Evolutionary conservation across 768 basidiomycete genomes (phyloP), one percentile per base, ranked within the genome.

Genomic region (Russula griseocarnosa): DNA sequence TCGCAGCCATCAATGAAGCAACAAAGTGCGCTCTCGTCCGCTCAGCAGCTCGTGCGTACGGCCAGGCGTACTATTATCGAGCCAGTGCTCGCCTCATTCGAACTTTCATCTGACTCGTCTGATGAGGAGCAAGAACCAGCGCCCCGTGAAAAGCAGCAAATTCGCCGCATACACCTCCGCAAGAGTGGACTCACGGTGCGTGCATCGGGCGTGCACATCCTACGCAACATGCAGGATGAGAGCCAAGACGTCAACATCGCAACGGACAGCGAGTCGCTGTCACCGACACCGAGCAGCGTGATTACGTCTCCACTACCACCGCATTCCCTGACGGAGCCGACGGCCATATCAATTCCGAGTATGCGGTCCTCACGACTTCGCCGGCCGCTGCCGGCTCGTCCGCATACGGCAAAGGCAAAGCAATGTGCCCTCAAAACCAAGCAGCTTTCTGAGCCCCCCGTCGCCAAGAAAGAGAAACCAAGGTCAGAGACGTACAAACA

Each of bases 401-500:
- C 34, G 1, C 58, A 54, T 20, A n/a, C 47, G 20, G 65, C 61
- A 57, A 58, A 66, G 30, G 46, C 68, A 50, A 51, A 66, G 18
- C 53, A 47, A 24, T 52, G 55, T 7, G 24, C 28, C n/a, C 47
- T 60, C 22, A 50, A 28, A 46, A 55, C 44, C 4, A 46, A 30
- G 53, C 62, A 36, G 59, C 7, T 6, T 28, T 34, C 32, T 58
- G 34, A 47, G 40, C 49, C 62, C 14, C 34, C 58, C n/a, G 24
- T 42, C 13, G 52, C 62, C 51, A 71, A 69, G 57, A 55, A 67
- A 28, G 60, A 68, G 44, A 75, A 83, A 62, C 76, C 79, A 1
- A 83, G 80, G 69, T 78, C 86, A 0, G 87, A 90, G 67, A 92
- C 90, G n/a, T 92, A 89, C 76, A 92, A 92, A 71, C 85, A 87